Percentiles rank a stretch among this genome's conserved stretches.
Conservation (phyloP, 2,329 filamentous ascomycete species). For the Scedosporium dehoogii region DNA sequence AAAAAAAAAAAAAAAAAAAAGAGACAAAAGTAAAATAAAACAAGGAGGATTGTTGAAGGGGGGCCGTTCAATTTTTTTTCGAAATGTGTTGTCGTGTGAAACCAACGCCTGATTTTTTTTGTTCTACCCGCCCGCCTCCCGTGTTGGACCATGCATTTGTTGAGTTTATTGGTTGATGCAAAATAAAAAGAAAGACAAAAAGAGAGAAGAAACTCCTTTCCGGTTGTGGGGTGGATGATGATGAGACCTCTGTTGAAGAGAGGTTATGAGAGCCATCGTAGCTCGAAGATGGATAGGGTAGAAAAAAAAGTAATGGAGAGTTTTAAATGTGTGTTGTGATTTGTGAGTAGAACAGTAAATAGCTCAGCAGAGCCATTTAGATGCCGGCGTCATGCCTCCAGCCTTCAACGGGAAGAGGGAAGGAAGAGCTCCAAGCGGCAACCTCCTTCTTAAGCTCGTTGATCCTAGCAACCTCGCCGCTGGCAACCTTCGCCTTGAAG, state of each 20-base stretch:
- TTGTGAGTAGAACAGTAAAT: background rate
- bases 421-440: conserved; percentile 71
- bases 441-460: conserved; percentile 83
- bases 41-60: no score
- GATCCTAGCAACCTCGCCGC: conserved; percentile 72
- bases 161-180: background rate
- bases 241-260: conserved; percentile 7
- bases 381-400: conserved; percentile 53
- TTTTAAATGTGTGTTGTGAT: background rate
- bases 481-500: conserved; percentile 87
- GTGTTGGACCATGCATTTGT: background rate
- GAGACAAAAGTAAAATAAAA: no score
- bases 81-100: background rate
- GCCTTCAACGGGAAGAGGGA: conserved; percentile 83
- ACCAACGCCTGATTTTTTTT: background rate
- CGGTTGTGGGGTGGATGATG: background rate
- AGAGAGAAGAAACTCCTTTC: background rate
- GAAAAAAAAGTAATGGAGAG: background rate
- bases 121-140: background rate
- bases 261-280: background rate
- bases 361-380: conserved; percentile 24
- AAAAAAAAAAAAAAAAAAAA: no score
- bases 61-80: background rate
- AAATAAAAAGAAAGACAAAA: background rate
- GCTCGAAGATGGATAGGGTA: background rate